phyloP scores from a whole-genome alignment of 1,284 basidiomycete species.

The Cutaneotrichosporon cavernicola region DNA sequence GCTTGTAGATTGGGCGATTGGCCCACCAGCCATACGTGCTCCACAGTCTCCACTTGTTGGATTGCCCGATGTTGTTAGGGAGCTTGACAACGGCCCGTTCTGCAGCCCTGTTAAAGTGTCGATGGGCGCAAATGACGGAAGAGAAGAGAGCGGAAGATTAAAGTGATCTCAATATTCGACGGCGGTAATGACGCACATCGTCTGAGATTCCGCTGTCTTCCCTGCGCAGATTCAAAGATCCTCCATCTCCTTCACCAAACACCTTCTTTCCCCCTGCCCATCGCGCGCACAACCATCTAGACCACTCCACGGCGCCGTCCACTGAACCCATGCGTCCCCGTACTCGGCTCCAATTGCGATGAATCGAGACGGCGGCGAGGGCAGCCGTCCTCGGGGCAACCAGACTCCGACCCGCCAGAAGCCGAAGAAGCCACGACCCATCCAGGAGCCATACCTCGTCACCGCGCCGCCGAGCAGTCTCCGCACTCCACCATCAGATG shows the following conservation, averaged over 20 bases:
- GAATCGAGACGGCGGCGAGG: not conserved
- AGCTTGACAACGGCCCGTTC: not conserved
- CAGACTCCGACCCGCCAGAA: conserved; percentile 1
- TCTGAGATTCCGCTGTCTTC: too few relatives aligned
- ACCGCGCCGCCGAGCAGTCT: conserved; percentile 39
- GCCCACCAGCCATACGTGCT: not conserved
- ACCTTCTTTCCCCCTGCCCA: not conserved
- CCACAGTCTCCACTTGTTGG: not conserved
- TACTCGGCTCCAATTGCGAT: not conserved
- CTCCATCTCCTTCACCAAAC: not conserved
- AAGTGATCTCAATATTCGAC: too few relatives aligned
- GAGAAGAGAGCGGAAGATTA: too few relatives aligned
- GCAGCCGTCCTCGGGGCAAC: not conserved
- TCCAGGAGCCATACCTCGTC: conserved; percentile 46
- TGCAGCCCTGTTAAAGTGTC: too few relatives aligned
- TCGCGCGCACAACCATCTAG: not conserved
- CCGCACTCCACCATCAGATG: conserved; percentile 1
- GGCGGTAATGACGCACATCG: too few relatives aligned
- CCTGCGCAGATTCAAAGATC: too few relatives aligned
- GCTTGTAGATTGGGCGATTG: too few relatives aligned
- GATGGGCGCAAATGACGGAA: too few relatives aligned
- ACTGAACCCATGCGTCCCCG: conserved; percentile 1
- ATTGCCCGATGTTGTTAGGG: not conserved
- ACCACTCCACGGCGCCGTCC: not conserved
- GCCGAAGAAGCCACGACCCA: conserved; percentile 34